Percentiles rank a stretch among this genome's conserved stretches.
Evolutionary conservation across 2,329 filamentous ascomycete genomes (phyloP).

Genomic region (Mycocentrospora acerina): DNA sequence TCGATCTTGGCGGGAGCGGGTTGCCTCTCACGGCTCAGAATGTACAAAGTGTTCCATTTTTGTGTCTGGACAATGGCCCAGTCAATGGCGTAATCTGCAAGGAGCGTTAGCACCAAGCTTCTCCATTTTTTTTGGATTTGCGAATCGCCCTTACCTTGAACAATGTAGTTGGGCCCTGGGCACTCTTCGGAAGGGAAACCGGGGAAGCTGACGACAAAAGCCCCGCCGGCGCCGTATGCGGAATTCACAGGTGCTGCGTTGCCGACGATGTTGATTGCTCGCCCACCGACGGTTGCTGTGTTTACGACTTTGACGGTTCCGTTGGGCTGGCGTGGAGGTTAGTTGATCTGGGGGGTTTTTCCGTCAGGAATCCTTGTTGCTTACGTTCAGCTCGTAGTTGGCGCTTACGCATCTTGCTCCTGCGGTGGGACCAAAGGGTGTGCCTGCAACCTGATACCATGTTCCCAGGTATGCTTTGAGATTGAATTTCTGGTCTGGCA

Average conservation of each 20-base stretch:
- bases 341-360: neutral
- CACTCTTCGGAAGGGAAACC: slow-evolving; percentile 15
- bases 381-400: slow-evolving; percentile 26
- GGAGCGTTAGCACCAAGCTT: slow-evolving; percentile 1
- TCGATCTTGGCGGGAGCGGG: slow-evolving; percentile 20
- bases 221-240: slow-evolving; percentile 22
- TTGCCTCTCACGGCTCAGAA: slow-evolving; percentile 26
- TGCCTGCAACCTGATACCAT: slow-evolving; percentile 36
- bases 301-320: slow-evolving; percentile 28
- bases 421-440: slow-evolving; percentile 27
- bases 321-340: slow-evolving; percentile 11
- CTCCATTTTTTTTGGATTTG: too few species aligned
- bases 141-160: slow-evolving; percentile 20
- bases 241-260: slow-evolving; percentile 23
- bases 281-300: slow-evolving; percentile 18
- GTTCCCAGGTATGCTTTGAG: slow-evolving; percentile 29
- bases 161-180: slow-evolving; percentile 33
- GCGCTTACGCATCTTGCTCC: slow-evolving; percentile 27
- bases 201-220: slow-evolving; percentile 29
- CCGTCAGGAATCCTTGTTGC: neutral
- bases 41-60: slow-evolving; percentile 30
- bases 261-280: slow-evolving; percentile 18
- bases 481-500: slow-evolving; percentile 26
- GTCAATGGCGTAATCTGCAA: slow-evolving; percentile 23
- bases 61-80: slow-evolving; percentile 34